phyloP scores from a whole-genome alignment of 306 rosid genomes.

The Datisca glomerata region DNA sequence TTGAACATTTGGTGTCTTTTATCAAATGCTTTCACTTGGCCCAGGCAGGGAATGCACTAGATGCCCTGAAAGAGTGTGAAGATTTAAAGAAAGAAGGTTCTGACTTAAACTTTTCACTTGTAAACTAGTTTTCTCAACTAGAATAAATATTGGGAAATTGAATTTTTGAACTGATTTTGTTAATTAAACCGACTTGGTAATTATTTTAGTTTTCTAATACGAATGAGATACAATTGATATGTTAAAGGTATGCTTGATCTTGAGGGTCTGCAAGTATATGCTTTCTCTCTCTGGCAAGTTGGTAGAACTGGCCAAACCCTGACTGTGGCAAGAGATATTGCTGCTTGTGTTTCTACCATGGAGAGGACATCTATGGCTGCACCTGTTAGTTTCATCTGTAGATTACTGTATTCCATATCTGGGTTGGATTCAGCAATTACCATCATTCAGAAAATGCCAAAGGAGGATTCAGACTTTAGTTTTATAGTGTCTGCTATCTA shows the following conservation, averaged over 20 bases:
- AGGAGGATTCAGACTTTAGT: constrained; percentile 52
- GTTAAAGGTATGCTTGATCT: constrained; percentile 57
- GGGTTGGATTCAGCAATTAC: constrained; percentile 56
- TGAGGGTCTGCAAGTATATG: constrained; percentile 69
- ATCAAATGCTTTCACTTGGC: too few species aligned
- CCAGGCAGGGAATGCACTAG: constrained; percentile 73
- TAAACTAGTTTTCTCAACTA: neutral
- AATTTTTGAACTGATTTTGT: too few species aligned
- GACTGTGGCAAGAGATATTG: constrained; percentile 42
- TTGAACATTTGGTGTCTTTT: too few species aligned
- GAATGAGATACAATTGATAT: constrained; percentile 12
- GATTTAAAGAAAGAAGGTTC: constrained; percentile 64
- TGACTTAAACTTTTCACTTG: neutral
- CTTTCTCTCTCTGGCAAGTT: constrained; percentile 69
- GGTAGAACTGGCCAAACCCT: constrained; percentile 59
- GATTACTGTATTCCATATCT: constrained; percentile 49
- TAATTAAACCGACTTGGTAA: too few species aligned
- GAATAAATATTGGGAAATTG: too few species aligned
- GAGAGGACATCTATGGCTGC: constrained; percentile 32
- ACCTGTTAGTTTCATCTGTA: constrained; percentile 57
- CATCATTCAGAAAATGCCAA: constrained; percentile 64
- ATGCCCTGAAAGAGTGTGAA: constrained; percentile 77
- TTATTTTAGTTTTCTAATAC: constrained; percentile 1
- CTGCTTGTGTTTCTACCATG: constrained; percentile 43
- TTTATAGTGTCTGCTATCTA: constrained; percentile 69